Percentiles rank a stretch among this genome's conserved stretches.
phyloP scores from a whole-genome alignment of 2,329 filamentous ascomycete species.

The Ophiostoma tasmaniense region DNA sequence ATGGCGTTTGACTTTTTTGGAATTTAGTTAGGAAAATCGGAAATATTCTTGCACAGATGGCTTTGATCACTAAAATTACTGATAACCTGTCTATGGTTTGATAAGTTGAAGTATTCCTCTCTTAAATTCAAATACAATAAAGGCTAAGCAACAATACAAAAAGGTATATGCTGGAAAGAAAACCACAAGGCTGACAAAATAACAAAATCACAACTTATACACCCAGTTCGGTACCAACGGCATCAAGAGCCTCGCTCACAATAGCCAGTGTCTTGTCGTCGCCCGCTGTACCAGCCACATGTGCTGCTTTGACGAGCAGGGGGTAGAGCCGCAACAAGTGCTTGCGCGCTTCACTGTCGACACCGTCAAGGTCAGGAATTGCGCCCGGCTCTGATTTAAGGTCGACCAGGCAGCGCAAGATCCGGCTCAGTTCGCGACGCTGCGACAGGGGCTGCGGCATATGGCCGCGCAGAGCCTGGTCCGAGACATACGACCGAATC shows the following conservation, averaged over 20 bases:
- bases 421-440: conserved; percentile 65
- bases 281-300: conserved; percentile 46
- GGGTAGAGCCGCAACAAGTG: conserved; percentile 78
- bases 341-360: conserved; percentile 54
- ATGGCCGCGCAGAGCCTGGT: conserved; percentile 79
- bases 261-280: conserved; percentile 53
- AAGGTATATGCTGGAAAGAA: not conserved
- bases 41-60: not conserved
- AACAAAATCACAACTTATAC: conserved; percentile 10
- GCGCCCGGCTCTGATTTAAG: conserved; percentile 62
- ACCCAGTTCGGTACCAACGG: conserved; percentile 51
- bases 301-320: conserved; percentile 57
- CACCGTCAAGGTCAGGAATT: conserved; percentile 48
- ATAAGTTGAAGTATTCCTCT: no score
- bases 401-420: conserved; percentile 57
- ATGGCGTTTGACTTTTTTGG: not conserved
- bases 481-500: conserved; percentile 77
- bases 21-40: not conserved
- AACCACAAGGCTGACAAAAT: not conserved
- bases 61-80: no score
- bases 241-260: conserved; percentile 52
- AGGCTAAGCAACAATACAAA: not conserved
- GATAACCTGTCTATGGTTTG: no score
- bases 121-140: not conserved
- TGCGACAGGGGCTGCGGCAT: conserved; percentile 84